Base-by-base conservation (phyloP, 345 rosid genomes). In the Populus simonii region DNA sequence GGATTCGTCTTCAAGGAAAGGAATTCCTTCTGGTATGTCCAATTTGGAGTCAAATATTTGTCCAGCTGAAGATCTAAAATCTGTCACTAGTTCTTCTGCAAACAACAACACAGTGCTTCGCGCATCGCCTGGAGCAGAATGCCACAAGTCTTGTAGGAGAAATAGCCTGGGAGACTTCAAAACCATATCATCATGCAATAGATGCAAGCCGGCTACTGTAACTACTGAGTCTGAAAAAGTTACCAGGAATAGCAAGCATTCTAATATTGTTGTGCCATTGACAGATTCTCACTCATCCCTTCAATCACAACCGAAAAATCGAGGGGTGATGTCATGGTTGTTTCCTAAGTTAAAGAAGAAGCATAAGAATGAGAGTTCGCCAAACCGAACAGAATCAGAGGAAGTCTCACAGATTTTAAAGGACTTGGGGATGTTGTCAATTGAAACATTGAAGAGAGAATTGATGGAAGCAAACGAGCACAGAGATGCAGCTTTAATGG, bases 311-410 rank as follows among this genome's bases (percentile, higher is more conserved):
- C 87, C 90, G 6, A 91, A 86, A 72, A 89, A 74, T 72, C 80
- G 88, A 27, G 92, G 96, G 79, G 80, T 90, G 83, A 86, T 95
- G 66, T 92, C 96, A n/a, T 82, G 98, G 93, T 76, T 92, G 79
- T 90, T 96, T 68, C 96, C 98, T 0, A 83, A 87, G 92, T 76
- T 90, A 23, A 93, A 88, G 91, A 93, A 81, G 85, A 93, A 93
- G 80, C 85, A 90, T 39, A 93, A 90, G 89, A 78, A 70, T 2
- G 91, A 87, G 76, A 82, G 66, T 71, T 92, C 96, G 12, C 93
- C 98, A 6, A 86, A 77, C 73, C 80, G 86, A 68, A 87, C 94
- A 7, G 98, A 93, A 74, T 90, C 99, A 0, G 98, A 93, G 75
- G 96, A 88, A 29, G 97, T 87, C 22, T 88, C 97, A 2, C 94